Percentiles rank a stretch among this genome's conserved stretches.
Evolutionary conservation across 208 protist species (phyloP).

Genomic region (Leptomonas pyrrhocoris): DNA sequence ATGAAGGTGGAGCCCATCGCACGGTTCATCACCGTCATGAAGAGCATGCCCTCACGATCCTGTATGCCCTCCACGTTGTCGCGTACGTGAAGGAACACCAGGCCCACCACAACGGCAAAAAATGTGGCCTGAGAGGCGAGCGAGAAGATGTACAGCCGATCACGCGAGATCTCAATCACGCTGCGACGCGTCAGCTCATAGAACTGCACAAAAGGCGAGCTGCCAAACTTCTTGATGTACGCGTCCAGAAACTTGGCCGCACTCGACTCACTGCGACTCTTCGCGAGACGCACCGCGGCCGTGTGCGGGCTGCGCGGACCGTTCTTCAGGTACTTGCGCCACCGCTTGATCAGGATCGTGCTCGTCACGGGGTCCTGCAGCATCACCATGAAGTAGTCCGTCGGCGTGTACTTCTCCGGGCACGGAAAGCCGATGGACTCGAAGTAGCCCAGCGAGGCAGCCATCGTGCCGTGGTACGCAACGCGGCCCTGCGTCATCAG

Average conservation of each 20-base stretch:
- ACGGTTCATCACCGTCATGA: conserved; percentile 66
- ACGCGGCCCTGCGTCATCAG: conserved; percentile 79
- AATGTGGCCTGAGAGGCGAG: conserved; percentile 50
- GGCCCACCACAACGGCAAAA: conserved; percentile 63
- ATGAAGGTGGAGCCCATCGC: conserved; percentile 55
- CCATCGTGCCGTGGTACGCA: conserved; percentile 85
- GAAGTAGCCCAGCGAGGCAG: conserved; percentile 79
- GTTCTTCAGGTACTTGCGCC: conserved; percentile 65
- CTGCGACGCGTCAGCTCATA: conserved; percentile 50
- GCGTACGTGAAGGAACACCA: conserved; percentile 69
- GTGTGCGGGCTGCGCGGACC: conserved; percentile 54
- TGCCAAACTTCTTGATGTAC: conserved; percentile 52
- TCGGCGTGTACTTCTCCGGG: conserved; percentile 77
- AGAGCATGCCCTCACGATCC: conserved; percentile 68
- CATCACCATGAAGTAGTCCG: conserved; percentile 89
- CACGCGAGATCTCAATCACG: conserved; percentile 41
- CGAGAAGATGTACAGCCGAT: conserved; percentile 51
- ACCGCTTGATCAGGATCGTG: conserved; percentile 69
- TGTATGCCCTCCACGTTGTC: conserved; percentile 52
- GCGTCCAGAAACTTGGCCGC: conserved; percentile 47
- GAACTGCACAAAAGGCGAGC: conserved; percentile 56
- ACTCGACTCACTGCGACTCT: conserved; percentile 34
- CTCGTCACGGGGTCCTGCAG: conserved; percentile 66
- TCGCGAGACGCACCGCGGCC: conserved; percentile 46
- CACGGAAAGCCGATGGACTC: conserved; percentile 70